Evolutionary conservation across 75 land plant species (phyloP), one percentile per base, ranked within the genome.

Genomic region (Selaginella moellendorffii): DNA sequence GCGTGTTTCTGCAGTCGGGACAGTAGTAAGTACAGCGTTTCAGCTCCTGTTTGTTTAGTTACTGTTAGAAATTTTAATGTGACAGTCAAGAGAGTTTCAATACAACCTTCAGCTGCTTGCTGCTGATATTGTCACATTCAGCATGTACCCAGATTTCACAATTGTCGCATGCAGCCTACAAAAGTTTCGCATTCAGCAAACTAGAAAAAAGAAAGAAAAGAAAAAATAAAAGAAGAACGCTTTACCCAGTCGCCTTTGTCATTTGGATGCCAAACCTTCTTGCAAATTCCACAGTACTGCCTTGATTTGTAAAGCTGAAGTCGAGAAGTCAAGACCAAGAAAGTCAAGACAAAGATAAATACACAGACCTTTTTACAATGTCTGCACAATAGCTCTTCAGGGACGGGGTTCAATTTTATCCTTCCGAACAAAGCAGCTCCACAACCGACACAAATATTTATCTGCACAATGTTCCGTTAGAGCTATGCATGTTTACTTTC

Each of bases 131-230:
- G 75, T 82, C 98, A 82, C 96, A 88, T 65, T 82, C 96, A 21
- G 96, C 90, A 86, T 88, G 90, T 30, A 93, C 78, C 96, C 98
- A 93, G 24, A 81, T 80, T 76, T 84, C 74, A 52, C 98, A 93
- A 27, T 82, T 81, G 72, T 79, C 84, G 67, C 98, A 93, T 10
- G 79, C 74, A 27, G 82, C 85, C 96, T 93, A 10, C 54, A 27
- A 24, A 25, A 1, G 52, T 30, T 28, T 12, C 0, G 19, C 23
- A 18, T 18, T 27, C 67, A 18, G 68, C n/a, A 46, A 10, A 18
- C 10, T 18, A 46, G 18, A 46, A 10, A 10, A 46, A 14, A 68
- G 21, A 24, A 52, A 66, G 46, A 53, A 65, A 26, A 27, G 18
- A 1, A 65, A 29, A 63, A 53, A 23, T 10, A 27, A 30, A 42